phyloP scores from a whole-genome alignment of 176 grass and related monocot genomes.

The Oryza officinalis region DNA sequence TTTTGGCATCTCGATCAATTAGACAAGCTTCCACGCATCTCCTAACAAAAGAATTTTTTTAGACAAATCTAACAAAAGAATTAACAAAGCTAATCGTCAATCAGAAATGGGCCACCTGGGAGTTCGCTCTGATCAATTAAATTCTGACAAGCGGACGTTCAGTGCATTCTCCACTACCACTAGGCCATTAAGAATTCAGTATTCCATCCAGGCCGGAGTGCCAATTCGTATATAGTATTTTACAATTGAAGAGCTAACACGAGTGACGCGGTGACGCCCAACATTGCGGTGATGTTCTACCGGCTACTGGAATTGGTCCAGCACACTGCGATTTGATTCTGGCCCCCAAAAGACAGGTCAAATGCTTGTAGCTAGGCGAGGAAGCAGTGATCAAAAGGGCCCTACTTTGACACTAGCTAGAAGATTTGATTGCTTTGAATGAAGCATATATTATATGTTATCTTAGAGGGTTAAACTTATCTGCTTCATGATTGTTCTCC shows the following conservation, averaged over 20 bases:
- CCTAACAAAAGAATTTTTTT: background rate
- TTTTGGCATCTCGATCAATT: slow-evolving; percentile 13
- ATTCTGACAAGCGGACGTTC: background rate
- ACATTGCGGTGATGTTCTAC: background rate
- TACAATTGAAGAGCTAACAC: slow-evolving; percentile 32
- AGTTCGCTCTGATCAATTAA: background rate
- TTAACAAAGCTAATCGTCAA: slow-evolving; percentile 20
- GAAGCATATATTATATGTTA: slow-evolving; percentile 31
- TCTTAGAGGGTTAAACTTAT: slow-evolving; percentile 35
- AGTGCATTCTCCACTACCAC: background rate
- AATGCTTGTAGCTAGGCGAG: background rate
- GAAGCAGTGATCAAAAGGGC: slow-evolving; percentile 15
- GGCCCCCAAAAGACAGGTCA: background rate
- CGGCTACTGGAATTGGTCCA: slow-evolving; percentile 30
- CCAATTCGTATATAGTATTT: background rate
- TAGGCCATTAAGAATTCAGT: slow-evolving; percentile 4
- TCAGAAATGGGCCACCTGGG: slow-evolving; percentile 16
- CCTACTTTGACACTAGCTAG: slow-evolving; percentile 22
- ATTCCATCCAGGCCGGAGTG: slow-evolving; percentile 16
- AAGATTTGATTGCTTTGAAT: background rate
- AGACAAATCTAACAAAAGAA: background rate
- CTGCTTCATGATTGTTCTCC: slow-evolving; percentile 29
- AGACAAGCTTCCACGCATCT: slow-evolving; percentile 29
- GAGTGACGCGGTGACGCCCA: background rate
- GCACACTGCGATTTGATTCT: background rate